Percentiles rank a stretch among this genome's conserved stretches.
These are phyloP conservation scores for Noccaea bulbosa DNA, from an alignment of 345 rosid species.

Conservation along the genomic window DNA sequence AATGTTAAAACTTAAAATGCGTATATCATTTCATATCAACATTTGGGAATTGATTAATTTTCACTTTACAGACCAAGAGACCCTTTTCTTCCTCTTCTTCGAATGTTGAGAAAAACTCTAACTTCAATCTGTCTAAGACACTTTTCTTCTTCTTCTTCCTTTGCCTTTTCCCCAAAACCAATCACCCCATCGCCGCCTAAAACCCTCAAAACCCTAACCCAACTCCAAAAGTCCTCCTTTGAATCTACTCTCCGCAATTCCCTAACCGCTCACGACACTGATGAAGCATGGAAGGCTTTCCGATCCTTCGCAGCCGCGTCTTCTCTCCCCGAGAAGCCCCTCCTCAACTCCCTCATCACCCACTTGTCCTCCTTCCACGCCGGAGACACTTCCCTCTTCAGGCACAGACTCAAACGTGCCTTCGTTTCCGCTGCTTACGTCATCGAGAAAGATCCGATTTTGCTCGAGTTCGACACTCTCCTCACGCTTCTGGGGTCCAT, in stretches of 20 bases:
- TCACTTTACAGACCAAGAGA: no score
- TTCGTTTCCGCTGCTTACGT: constrained; percentile 76
- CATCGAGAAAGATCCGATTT: constrained; percentile 61
- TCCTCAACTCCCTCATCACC: constrained; percentile 67
- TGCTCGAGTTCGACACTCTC: constrained; percentile 60
- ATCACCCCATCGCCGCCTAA: constrained; percentile 16
- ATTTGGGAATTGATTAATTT: no score
- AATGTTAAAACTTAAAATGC: no score
- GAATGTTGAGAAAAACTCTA: constrained; percentile 56
- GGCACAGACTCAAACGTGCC: constrained; percentile 76
- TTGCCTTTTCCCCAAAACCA: constrained; percentile 37
- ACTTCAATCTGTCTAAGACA: constrained; percentile 41
- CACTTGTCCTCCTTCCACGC: constrained; percentile 49
- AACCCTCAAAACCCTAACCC: constrained; percentile 49
- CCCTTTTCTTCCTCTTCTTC: not conserved
- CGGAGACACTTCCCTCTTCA: constrained; percentile 48
- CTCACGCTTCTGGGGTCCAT: constrained; percentile 60
- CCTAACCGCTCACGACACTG: constrained; percentile 54
- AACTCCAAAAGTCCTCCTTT: constrained; percentile 46
- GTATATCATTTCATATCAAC: no score
- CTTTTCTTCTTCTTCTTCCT: constrained; percentile 44
- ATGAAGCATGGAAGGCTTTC: constrained; percentile 81
- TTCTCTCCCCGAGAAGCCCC: constrained; percentile 55
- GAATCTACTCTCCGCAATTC: constrained; percentile 62
- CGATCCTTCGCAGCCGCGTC: constrained; percentile 61